Percentiles rank a stretch among this genome's conserved stretches.
phyloP scores from a whole-genome alignment of 1,284 basidiomycete species.

The Tilletia horrida region DNA sequence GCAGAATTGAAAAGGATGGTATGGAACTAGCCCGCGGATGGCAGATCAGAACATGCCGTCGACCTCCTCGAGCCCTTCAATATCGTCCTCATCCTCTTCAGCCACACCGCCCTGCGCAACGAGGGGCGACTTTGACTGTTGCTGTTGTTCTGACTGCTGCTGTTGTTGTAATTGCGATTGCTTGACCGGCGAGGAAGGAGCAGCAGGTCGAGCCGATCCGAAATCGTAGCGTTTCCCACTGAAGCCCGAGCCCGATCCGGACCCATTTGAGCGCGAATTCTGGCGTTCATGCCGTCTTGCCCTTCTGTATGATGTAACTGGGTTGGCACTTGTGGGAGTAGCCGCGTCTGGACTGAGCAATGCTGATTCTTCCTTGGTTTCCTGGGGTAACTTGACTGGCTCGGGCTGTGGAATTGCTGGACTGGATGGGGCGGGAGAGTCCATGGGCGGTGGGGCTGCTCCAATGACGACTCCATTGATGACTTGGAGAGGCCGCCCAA shows the following conservation, averaged over 20 bases:
- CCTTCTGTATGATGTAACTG: neutral
- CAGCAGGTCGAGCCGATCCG: neutral
- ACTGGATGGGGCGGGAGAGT: too few relatives aligned
- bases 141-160: neutral
- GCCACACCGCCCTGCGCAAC: neutral
- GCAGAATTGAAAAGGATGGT: too few relatives aligned
- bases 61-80: conserved; percentile 15
- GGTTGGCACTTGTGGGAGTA: neutral
- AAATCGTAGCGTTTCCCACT: conserved; percentile 17
- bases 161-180: neutral
- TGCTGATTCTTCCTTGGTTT: too few relatives aligned
- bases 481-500: too few relatives aligned
- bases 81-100: conserved; percentile 7
- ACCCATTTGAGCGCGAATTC: conserved; percentile 1
- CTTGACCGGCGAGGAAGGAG: neutral
- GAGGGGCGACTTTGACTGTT: neutral
- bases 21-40: too few relatives aligned
- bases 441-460: too few relatives aligned
- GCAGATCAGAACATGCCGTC: conserved; percentile 6
- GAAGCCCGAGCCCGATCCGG: conserved; percentile 1
- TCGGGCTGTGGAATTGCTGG: too few relatives aligned
- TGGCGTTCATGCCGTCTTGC: conserved; percentile 10
- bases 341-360: too few relatives aligned
- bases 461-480: too few relatives aligned
- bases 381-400: too few relatives aligned